Evolutionary conservation across 768 basidiomycete genomes (phyloP), one percentile per base, ranked within the genome.

Genomic region (Suillus subluteus): DNA sequence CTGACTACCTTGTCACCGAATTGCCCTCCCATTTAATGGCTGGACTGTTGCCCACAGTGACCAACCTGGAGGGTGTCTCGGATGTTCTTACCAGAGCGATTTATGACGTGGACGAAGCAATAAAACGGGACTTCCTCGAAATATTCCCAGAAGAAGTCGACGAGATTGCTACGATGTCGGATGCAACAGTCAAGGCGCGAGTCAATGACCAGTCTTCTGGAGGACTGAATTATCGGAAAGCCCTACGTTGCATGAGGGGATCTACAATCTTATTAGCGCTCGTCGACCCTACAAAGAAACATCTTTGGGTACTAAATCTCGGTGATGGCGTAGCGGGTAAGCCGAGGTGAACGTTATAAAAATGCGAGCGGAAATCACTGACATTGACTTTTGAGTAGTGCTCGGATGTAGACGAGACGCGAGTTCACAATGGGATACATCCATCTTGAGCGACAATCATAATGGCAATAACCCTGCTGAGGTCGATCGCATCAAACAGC

Each of bases 281-380:
- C 40, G 69, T 83, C 15, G 81, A 86, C 65, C 82, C 85, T 6
- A 54, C 66, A 15, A 73, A 67, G 16, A 74, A 76, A 30, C 82
- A 85, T 66, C 66, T 87, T 1, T 87, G 86, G 85, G 83, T 87
- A 7, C 84, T 83, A 2, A 86, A 83, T 72, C 74, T 87, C 46
- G 87, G 87, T 4, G 86, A 87, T 72, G 85, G 85, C 68, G 79
- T 80, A 68, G 86, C 84, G 65, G 80, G 86, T 85, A 67, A 67
- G 81, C 3, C 26, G 63, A 35, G 63, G 48, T 32, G 30, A 26
- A 55, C 16, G 8, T 21, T 23, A 46, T 21, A 4, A 3, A 16
- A 43, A n/a, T 3, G 4, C n/a, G 23, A 12, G n/a, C 13, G 18
- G 61, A 13, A 26, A 30, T 21, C 26, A 13, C 43, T 62, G 41